phyloP scores from a whole-genome alignment of 345 rosid species.

The Chamaenerion angustifolium region DNA sequence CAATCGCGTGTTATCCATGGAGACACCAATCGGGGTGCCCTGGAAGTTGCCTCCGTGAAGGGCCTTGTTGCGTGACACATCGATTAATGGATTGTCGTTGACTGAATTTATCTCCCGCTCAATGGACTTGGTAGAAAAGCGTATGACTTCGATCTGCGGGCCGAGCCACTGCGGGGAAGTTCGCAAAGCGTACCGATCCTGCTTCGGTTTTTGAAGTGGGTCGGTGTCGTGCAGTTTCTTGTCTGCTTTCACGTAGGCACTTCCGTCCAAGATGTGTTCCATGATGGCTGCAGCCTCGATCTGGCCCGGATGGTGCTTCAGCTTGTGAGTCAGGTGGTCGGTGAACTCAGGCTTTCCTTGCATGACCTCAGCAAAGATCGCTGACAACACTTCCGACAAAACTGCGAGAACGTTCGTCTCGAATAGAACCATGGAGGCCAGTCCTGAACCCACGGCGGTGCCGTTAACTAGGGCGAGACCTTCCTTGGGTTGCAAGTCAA shows the following conservation, averaged over 20 bases:
- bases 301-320: conserved; percentile 13
- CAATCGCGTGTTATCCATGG: conserved; percentile 10
- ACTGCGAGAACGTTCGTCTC: conserved; percentile 11
- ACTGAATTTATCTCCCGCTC: conserved; percentile 13
- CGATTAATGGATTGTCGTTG: conserved; percentile 11
- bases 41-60: conserved; percentile 12
- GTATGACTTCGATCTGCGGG: conserved; percentile 8
- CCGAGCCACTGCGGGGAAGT: conserved; percentile 12
- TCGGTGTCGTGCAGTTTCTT: conserved; percentile 11
- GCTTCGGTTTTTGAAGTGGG: conserved; percentile 11
- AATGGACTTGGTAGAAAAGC: conserved; percentile 10
- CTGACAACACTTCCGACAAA: conserved; percentile 9
- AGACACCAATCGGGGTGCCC: conserved; percentile 12
- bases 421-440: conserved; percentile 9
- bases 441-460: conserved; percentile 10
- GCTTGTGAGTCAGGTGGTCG: conserved; percentile 11
- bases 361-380: conserved; percentile 10
- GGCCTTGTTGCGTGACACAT: conserved; percentile 11
- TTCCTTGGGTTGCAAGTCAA: conserved; percentile 12
- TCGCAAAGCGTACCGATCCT: conserved; percentile 10
- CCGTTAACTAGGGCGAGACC: conserved; percentile 11
- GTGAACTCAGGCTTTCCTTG: conserved; percentile 16
- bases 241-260: conserved; percentile 9
- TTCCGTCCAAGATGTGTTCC: conserved; percentile 12
- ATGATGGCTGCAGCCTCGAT: conserved; percentile 13